phyloP scores from a whole-genome alignment of 2,329 filamentous ascomycete species.

The Colletotrichum endophyticum region DNA sequence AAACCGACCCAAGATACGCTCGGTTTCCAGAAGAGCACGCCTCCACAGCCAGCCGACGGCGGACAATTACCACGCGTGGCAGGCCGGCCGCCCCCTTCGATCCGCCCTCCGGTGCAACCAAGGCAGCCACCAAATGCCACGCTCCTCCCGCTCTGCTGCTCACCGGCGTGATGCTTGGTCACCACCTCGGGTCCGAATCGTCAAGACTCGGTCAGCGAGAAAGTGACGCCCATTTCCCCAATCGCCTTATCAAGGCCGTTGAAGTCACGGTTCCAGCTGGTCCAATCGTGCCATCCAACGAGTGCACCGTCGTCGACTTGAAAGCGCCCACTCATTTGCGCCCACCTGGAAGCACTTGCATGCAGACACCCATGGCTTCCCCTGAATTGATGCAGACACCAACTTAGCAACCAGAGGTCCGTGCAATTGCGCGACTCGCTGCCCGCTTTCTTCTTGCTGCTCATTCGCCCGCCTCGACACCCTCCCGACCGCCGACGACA shows the following conservation, averaged over 20 bases:
- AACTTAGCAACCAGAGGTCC: conserved; percentile 1
- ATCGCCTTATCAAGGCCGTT: not conserved
- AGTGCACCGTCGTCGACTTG: not conserved
- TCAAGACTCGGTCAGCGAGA: not conserved
- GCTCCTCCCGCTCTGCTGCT: not conserved
- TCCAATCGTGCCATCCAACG: not conserved
- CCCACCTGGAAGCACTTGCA: conserved; percentile 10
- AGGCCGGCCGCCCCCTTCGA: not conserved
- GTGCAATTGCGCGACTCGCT: conserved; percentile 1
- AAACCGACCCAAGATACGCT: not conserved
- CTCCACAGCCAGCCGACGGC: not conserved
- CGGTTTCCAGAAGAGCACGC: not conserved
- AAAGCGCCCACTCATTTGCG: not conserved
- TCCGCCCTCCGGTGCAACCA: not conserved
- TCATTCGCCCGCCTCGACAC: conserved; percentile 1
- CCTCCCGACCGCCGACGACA: not conserved
- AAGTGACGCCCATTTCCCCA: not conserved
- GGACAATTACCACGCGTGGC: not conserved
- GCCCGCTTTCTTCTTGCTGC: not conserved
- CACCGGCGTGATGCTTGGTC: not conserved
- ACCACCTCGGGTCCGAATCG: not conserved
- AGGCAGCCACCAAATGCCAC: not conserved
- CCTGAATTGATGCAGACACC: conserved; percentile 12
- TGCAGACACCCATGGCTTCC: conserved; percentile 11
- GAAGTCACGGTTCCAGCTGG: not conserved